Evolutionary conservation across 2,329 filamentous ascomycete genomes (phyloP), one percentile per base, ranked within the genome.

Genomic region (Blastomyces percursus): DNA sequence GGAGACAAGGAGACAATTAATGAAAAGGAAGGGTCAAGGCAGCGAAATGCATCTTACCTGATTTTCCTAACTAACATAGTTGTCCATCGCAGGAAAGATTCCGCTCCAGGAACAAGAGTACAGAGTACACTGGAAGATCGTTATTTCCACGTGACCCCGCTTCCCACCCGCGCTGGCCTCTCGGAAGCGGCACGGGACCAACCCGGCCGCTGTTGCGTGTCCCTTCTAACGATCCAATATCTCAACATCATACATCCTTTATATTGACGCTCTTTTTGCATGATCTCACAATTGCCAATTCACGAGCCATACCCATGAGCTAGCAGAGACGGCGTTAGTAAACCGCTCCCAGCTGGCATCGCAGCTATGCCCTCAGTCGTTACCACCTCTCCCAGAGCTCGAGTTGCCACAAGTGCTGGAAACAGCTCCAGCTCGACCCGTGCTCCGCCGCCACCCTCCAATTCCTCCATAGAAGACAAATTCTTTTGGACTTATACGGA

Each of bases 401-500:
- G 70, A 65, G 63, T 65, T 24, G 60, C 56, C 55, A 56, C 66
- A 62, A 27, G 63, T 54, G 63, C 67, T 46, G 58, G 61, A 62
- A 65, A 69, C 30, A 46, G 9, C 27, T 48, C 57, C 60, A 64
- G 21, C 66, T 70, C 16, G 4, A 42, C 21, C 21, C 50, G 27
- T 21, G 54, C 66, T 55, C 69, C 69, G 68, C 68, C 69, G 58
- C 63, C 71, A 56, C 72, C 73, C 42, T 68, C 72, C 54, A 61
- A 66, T 40, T 71, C 72, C 46, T 67, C 71, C 4, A 71, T 74
- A 8, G 77, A 78, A 19, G 78, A 86, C 66, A 82, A 86, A 74
- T 97, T 97, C 82, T 96, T 96, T 79, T 97, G 95, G 94, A 96
- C 94, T 50, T 97, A 99, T 74, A 96, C 94, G 11, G 94, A 99